phyloP scores from a whole-genome alignment of 1,284 basidiomycete species.

The Ustilago trichophora region DNA sequence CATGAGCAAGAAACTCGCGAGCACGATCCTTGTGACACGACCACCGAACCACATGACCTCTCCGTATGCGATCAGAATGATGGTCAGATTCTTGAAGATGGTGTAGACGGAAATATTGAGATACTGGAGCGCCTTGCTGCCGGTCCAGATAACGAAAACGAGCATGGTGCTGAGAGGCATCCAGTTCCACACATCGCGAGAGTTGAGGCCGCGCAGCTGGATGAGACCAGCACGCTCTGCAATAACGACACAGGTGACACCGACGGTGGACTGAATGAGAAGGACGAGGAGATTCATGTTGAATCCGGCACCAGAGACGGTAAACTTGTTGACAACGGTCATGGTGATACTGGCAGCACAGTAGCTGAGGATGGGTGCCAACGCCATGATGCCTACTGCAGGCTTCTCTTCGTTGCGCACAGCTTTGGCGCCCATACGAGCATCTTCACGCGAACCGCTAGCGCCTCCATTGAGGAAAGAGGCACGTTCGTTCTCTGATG shows the following conservation, averaged over 20 bases:
- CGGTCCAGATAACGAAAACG: constrained; percentile 96
- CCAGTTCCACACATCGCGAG: constrained; percentile 88
- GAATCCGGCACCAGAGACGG: constrained; percentile 91
- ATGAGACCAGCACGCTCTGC: constrained; percentile 86
- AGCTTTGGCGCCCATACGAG: constrained; percentile 44
- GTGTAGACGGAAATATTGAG: constrained; percentile 70
- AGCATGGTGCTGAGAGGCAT: constrained; percentile 92
- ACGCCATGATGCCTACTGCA: constrained; percentile 66
- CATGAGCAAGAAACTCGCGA: constrained; percentile 92
- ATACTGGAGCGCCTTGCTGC: constrained; percentile 83
- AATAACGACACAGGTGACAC: constrained; percentile 77
- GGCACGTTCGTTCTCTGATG: constrained; percentile 43
- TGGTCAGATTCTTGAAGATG: constrained; percentile 99
- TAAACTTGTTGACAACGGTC: constrained; percentile 99
- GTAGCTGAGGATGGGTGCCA: constrained; percentile 85
- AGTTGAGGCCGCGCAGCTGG: constrained; percentile 85
- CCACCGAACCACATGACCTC: constrained; percentile 98
- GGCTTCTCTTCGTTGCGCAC: constrained; percentile 30
- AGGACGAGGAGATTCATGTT: constrained; percentile 97
- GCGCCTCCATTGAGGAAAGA: constrained; percentile 37
- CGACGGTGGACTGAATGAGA: constrained; percentile 82
- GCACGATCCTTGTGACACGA: constrained; percentile 83
- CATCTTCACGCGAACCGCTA: constrained; percentile 32
- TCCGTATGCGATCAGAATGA: constrained; percentile 97
- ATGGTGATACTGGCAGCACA: constrained; percentile 94